Evolutionary conservation across 352 stramenopile species (phyloP), one percentile per base, ranked within the genome.

Genomic region (Globisporangium perplexum): DNA sequence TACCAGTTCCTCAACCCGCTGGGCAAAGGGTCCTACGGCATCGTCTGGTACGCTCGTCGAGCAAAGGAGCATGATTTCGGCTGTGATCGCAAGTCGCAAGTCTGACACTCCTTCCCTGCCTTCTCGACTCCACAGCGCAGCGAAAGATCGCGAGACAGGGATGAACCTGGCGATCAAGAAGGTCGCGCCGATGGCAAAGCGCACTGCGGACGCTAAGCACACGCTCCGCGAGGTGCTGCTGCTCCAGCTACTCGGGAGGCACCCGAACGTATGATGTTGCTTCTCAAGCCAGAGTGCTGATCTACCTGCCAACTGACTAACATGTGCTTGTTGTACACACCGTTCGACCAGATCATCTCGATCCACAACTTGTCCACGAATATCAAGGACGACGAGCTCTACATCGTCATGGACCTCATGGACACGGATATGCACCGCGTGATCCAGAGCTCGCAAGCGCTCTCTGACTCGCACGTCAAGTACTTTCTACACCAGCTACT

Each of bases 391-490:
- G 91, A 98, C 50, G 92, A 97, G 62, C 68, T 98, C n/a, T 98
- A 98, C 63, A 96, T 98, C 43, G 69, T 97, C 7, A 97, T 98
- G 90, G 89, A 98, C 45, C 82, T 97, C 55, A 93, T 98, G 75
- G 93, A 98, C 65, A 97, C 84, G 3, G 93, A 98, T 59, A 69
- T 98, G 68, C 86, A 96, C 47, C 75, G 82, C 18, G 78, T 96
- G 44, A 93, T 96, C 20, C 82, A 95, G 50, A 93, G 78, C 53
- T 83, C 78, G 2, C 78, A 90, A 54, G 55, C 69, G 22, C 72
- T 92, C 18, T 88, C 78, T 1, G 78, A 90, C 52, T 71, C 74
- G 1, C 81, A 92, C 41, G 62, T 84, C 53, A 93, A 95, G 46
- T 96, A 90, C 58, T 97, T 98, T 60, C 72, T 98, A n/a, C 87